phyloP scores from a whole-genome alignment of 129 eudicot species.

The Glebionis coronaria region DNA sequence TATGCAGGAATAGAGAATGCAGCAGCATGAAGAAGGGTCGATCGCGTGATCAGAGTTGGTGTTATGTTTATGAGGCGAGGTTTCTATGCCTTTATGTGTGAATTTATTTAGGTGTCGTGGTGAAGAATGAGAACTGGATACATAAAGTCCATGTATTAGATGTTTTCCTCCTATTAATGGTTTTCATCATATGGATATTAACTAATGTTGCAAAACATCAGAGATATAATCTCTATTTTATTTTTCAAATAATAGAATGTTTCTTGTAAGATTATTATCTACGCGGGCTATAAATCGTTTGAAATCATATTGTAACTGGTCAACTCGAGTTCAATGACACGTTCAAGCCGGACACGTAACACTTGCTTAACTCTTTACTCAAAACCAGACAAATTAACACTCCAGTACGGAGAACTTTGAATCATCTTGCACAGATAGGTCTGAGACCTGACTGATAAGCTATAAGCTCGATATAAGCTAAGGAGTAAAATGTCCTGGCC shows the following conservation, averaged over 20 bases:
- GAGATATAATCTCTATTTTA: not conserved
- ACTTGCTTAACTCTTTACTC: too few relatives aligned
- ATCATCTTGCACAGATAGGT: too few relatives aligned
- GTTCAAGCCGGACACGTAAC: not conserved
- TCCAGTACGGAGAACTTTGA: too few relatives aligned
- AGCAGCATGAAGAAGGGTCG: constrained; percentile 14
- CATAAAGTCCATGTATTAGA: constrained; percentile 7
- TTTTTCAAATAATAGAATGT: not conserved
- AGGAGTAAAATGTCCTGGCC: too few relatives aligned
- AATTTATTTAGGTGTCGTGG: constrained; percentile 21
- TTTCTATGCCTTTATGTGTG: constrained; percentile 9
- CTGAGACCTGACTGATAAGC: too few relatives aligned
- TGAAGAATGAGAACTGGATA: constrained; percentile 24
- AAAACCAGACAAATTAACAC: too few relatives aligned
- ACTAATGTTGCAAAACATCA: not conserved
- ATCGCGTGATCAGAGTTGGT: not conserved
- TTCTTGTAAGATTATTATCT: not conserved
- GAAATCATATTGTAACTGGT: not conserved
- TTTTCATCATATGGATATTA: constrained; percentile 13
- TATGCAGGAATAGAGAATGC: constrained; percentile 34
- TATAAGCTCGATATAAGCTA: too few relatives aligned
- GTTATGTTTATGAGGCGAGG: constrained; percentile 13
- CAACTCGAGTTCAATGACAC: not conserved
- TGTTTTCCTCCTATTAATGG: constrained; percentile 6
- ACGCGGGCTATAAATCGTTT: not conserved